phyloP scores from a whole-genome alignment of 1,139 yeast species.

The Starmera stellimalicola region DNA sequence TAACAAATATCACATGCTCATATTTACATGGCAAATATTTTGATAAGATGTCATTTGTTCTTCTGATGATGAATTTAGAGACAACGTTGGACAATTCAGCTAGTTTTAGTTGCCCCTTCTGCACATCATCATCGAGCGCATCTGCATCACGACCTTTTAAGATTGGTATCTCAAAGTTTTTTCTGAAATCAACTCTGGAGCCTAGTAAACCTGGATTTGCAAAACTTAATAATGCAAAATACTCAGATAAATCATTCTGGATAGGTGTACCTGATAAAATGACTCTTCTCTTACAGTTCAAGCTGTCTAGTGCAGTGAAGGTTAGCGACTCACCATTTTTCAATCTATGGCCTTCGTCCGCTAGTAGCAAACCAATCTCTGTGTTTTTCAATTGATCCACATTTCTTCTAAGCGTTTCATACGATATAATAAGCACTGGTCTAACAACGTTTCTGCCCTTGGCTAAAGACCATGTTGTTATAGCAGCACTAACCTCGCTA shows the following conservation, averaged over 20 bases:
- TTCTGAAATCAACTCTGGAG: conserved; percentile 71
- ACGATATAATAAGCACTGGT: conserved; percentile 91
- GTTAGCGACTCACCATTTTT: conserved; percentile 94
- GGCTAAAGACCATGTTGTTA: conserved; percentile 84
- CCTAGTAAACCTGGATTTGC: conserved; percentile 95
- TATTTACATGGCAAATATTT: conserved; percentile 92
- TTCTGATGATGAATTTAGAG: conserved; percentile 82
- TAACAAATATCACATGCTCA: conserved; percentile 91
- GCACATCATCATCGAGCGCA: conserved; percentile 74
- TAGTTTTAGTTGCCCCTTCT: conserved; percentile 63
- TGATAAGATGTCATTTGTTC: conserved; percentile 90
- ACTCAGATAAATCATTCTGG: conserved; percentile 92
- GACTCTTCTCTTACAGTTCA: conserved; percentile 80
- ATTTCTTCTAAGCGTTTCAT: conserved; percentile 86
- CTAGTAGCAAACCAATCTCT: conserved; percentile 80
- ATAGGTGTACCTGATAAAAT: conserved; percentile 96
- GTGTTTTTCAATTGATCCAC: conserved; percentile 68
- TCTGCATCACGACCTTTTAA: conserved; percentile 83
- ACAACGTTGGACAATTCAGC: conserved; percentile 67
- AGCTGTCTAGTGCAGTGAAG: conserved; percentile 75
- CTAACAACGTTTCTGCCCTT: conserved; percentile 82
- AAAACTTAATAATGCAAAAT: conserved; percentile 81
- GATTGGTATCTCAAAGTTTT: conserved; percentile 74
- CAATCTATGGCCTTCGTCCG: conserved; percentile 95
- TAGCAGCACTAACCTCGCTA: conserved; percentile 56